These are phyloP conservation scores for Neopestalotiopsis clavispora DNA, from an alignment of 2,329 filamentous ascomycete species.

Conservation along the genomic window DNA sequence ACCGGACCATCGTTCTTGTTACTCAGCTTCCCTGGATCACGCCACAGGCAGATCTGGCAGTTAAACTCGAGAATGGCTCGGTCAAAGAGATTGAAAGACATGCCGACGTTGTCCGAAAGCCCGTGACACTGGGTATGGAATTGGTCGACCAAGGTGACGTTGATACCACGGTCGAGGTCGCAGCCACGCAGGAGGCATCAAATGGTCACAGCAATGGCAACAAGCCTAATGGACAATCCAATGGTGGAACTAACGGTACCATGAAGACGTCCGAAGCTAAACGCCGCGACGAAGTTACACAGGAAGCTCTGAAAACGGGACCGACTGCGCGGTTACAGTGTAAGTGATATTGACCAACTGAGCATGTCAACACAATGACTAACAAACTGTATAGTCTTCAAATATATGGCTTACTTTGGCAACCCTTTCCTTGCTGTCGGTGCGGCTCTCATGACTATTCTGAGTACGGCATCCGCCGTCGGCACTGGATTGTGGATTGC, in stretches of 20 bases:
- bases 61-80: slow-evolving; percentile 51
- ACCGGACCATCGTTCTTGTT: slow-evolving; percentile 60
- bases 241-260: slow-evolving; percentile 26
- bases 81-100: slow-evolving; percentile 48
- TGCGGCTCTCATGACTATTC: slow-evolving; percentile 44
- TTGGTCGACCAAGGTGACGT: slow-evolving; percentile 40
- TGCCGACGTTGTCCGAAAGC: slow-evolving; percentile 48
- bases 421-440: slow-evolving; percentile 46
- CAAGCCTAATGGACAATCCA: slow-evolving; percentile 23
- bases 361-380: neutral
- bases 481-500: slow-evolving; percentile 54
- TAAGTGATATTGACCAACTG: slow-evolving; percentile 32
- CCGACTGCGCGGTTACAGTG: slow-evolving; percentile 49
- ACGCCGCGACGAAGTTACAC: slow-evolving; percentile 46
- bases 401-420: slow-evolving; percentile 58
- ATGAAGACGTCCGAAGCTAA: slow-evolving; percentile 42
- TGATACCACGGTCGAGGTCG: slow-evolving; percentile 33
- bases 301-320: slow-evolving; percentile 54
- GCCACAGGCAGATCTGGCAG: slow-evolving; percentile 52
- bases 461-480: slow-evolving; percentile 47
- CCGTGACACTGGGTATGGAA: slow-evolving; percentile 48
- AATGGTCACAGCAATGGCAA: slow-evolving; percentile 19
- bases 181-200: slow-evolving; percentile 24
- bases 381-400: slow-evolving; percentile 42
- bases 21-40: slow-evolving; percentile 61